Conservation (phyloP, 2,329 filamentous ascomycete genomes). For the Verruconis gallopava region DNA sequence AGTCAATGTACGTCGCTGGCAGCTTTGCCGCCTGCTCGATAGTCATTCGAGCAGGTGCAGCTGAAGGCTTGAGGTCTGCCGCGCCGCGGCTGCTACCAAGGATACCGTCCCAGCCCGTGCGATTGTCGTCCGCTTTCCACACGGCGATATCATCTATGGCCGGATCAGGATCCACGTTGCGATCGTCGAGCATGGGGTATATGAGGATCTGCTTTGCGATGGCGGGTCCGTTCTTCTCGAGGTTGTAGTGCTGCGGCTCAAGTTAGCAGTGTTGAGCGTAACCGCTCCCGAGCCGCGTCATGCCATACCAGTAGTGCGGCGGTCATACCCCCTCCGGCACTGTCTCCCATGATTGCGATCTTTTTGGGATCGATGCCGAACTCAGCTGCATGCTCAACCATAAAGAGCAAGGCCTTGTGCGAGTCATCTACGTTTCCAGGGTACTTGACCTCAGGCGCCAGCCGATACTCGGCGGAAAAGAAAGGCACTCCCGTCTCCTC, state of each 20-base stretch:
- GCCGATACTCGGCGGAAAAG: slow-evolving; percentile 30
- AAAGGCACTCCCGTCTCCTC: slow-evolving; percentile 21
- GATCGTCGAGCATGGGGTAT: slow-evolving; percentile 37
- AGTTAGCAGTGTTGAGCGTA: no score
- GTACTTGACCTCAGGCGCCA: slow-evolving; percentile 30
- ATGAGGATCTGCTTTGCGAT: slow-evolving; percentile 31
- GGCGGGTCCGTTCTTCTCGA: slow-evolving; percentile 21
- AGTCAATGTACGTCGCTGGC: slow-evolving; percentile 32
- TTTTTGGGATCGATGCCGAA: slow-evolving; percentile 29
- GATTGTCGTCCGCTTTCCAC: slow-evolving; percentile 28
- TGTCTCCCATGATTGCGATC: slow-evolving; percentile 31
- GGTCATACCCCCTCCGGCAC: slow-evolving; percentile 31
- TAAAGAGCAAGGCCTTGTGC: slow-evolving; percentile 27
- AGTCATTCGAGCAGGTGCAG: slow-evolving; percentile 25
- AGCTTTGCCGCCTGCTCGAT: slow-evolving; percentile 23
- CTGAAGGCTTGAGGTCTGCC: slow-evolving; percentile 23
- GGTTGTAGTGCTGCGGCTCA: slow-evolving; percentile 22
- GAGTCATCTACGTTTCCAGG: slow-evolving; percentile 28
- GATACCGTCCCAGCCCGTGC: slow-evolving; percentile 30
- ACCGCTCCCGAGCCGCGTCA: no score
- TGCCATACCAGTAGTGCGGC: slow-evolving; percentile 19
- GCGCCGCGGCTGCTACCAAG: slow-evolving; percentile 25
- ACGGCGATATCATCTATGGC: slow-evolving; percentile 22
- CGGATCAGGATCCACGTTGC: slow-evolving; percentile 20
- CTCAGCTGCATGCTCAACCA: slow-evolving; percentile 24